Evolutionary conservation across 2,329 filamentous ascomycete genomes (phyloP).

Genomic region (Claviceps pazoutovae): DNA sequence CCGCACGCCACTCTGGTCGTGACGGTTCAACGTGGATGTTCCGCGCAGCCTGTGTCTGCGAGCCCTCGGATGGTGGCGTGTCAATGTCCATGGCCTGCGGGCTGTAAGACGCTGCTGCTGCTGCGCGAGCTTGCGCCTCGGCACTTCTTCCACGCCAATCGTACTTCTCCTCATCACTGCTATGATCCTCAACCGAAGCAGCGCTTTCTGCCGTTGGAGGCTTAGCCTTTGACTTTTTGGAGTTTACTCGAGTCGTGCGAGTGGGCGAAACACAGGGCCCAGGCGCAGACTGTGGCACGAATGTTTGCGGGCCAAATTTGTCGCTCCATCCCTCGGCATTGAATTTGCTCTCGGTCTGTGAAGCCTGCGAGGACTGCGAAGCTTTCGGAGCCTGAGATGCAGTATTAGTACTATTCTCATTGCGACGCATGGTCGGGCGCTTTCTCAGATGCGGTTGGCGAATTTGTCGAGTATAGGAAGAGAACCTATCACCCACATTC

Average conservation of each 20-base stretch:
- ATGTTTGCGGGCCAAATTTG: slow-evolving; percentile 40
- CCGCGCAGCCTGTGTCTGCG: slow-evolving; percentile 20
- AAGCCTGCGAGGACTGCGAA: slow-evolving; percentile 8
- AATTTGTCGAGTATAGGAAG: slow-evolving; percentile 24
- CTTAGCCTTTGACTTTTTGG: slow-evolving; percentile 48
- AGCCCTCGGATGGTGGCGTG: slow-evolving; percentile 26
- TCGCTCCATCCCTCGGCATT: slow-evolving; percentile 39
- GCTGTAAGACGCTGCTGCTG: slow-evolving; percentile 23
- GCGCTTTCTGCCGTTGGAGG: slow-evolving; percentile 30
- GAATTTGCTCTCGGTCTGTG: slow-evolving; percentile 24
- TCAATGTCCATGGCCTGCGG: slow-evolving; percentile 55
- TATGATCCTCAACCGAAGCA: slow-evolving; percentile 33
- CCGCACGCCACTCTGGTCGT: slow-evolving; percentile 44
- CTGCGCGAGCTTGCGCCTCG: slow-evolving; percentile 12
- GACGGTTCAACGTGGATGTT: slow-evolving; percentile 46
- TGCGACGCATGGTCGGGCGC: slow-evolving; percentile 11
- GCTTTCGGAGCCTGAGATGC: slow-evolving; percentile 12
- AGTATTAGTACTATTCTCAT: slow-evolving; percentile 12
- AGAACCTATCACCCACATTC: slow-evolving; percentile 21
- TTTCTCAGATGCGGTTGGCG: slow-evolving; percentile 25
- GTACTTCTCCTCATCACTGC: slow-evolving; percentile 27
- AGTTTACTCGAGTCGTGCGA: slow-evolving; percentile 28
- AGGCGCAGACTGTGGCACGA: slow-evolving; percentile 30
- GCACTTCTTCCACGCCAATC: slow-evolving; percentile 22
- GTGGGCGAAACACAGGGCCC: slow-evolving; percentile 30